A percentile compares a stretch with the other conserved stretches of the same genome.
Evolutionary conservation across 441 rosid genomes (phyloP).

Genomic region (Iberis amara): DNA sequence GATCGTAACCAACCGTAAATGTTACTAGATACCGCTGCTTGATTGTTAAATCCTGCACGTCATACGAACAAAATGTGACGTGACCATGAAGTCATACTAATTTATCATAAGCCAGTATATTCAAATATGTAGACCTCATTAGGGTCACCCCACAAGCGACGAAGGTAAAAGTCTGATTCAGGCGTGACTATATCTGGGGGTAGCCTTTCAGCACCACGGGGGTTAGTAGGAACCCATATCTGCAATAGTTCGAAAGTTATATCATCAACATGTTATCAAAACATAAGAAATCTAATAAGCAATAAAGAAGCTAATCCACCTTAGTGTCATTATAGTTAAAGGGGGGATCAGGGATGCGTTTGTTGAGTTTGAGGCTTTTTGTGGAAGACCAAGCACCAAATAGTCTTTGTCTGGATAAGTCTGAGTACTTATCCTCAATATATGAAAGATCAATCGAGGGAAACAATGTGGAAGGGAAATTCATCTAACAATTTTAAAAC

Average conservation of each 20-base stretch:
- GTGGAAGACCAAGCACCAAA: slow-evolving; percentile 66
- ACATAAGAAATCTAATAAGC: not conserved
- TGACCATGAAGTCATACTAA: slow-evolving; percentile 8
- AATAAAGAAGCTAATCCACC: slow-evolving; percentile 29
- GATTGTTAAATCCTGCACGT: slow-evolving; percentile 57
- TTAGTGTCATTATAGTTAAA: slow-evolving; percentile 36
- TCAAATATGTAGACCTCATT: slow-evolving; percentile 46
- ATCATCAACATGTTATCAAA: not conserved
- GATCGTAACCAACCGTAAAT: slow-evolving; percentile 80
- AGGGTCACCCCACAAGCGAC: slow-evolving; percentile 86
- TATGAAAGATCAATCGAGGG: slow-evolving; percentile 81
- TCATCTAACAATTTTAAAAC: slow-evolving; percentile 51
- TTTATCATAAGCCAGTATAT: not conserved
- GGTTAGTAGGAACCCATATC: slow-evolving; percentile 94
- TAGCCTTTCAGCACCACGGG: slow-evolving; percentile 89
- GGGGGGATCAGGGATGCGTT: slow-evolving; percentile 27
- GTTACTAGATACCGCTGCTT: slow-evolving; percentile 73
- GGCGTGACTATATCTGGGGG: slow-evolving; percentile 74
- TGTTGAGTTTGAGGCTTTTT: slow-evolving; percentile 33
- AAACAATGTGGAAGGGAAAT: slow-evolving; percentile 67
- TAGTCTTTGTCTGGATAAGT: slow-evolving; percentile 61
- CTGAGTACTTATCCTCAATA: slow-evolving; percentile 71
- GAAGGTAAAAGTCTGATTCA: slow-evolving; percentile 76
- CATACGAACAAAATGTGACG: slow-evolving; percentile 18
- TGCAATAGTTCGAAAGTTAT: slow-evolving; percentile 27